Conservation (phyloP, 2,329 filamentous ascomycete species). For the Sporothrix mexicana region DNA sequence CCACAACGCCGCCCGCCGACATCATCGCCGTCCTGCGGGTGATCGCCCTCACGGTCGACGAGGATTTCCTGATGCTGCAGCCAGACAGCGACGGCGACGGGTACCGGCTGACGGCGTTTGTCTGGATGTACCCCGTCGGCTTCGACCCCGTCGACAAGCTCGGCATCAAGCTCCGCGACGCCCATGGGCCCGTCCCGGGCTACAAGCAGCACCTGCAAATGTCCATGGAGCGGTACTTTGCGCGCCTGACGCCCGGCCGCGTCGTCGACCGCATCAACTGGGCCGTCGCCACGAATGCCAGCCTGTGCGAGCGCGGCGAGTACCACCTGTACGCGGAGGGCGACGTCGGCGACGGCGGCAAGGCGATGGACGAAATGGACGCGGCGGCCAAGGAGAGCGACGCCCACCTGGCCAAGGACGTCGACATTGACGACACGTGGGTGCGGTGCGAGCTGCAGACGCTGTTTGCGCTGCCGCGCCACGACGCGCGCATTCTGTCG, state of each 20-base stretch:
- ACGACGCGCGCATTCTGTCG: conserved; percentile 31
- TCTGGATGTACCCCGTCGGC: conserved; percentile 35
- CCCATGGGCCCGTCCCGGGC: conserved; percentile 34
- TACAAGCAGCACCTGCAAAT: conserved; percentile 35
- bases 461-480: conserved; percentile 31
- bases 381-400: neutral
- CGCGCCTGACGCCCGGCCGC: conserved; percentile 28
- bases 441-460: conserved; percentile 36
- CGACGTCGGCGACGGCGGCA: neutral
- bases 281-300: conserved; percentile 34
- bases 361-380: neutral
- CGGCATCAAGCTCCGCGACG: conserved; percentile 33
- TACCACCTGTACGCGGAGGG: conserved; percentile 34
- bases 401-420: neutral
- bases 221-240: conserved; percentile 36
- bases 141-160: conserved; percentile 36
- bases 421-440: conserved; percentile 34
- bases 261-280: conserved; percentile 36
- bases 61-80: conserved; percentile 36
- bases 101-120: conserved; percentile 33
- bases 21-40: conserved; percentile 22
- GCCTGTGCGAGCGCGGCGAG: conserved; percentile 35
- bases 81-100: conserved; percentile 33
- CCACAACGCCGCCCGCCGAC: conserved; percentile 13
- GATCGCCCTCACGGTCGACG: conserved; percentile 34